These are phyloP conservation scores for Acorus gramineus DNA, from an alignment of 106 monocot genomes.

Conservation along the genomic window DNA sequence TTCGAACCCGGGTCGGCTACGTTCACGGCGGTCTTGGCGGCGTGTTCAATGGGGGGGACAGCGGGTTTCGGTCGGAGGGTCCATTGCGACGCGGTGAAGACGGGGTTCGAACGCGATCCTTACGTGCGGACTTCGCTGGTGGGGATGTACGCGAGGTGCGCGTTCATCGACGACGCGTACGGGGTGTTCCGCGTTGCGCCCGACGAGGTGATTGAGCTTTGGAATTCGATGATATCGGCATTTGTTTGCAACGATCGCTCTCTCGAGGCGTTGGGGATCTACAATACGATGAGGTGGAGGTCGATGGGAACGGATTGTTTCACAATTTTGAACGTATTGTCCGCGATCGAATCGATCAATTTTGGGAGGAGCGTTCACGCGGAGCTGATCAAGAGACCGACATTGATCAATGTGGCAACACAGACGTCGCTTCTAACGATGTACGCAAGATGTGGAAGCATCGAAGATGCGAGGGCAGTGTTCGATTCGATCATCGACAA, in stretches of 20 bases:
- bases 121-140: slow-evolving; percentile 25
- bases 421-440: slow-evolving; percentile 33
- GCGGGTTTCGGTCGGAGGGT: slow-evolving; percentile 21
- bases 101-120: slow-evolving; percentile 22
- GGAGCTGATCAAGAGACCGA: slow-evolving; percentile 25
- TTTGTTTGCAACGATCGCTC: slow-evolving; percentile 7
- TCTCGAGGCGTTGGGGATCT: slow-evolving; percentile 18
- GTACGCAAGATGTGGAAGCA: slow-evolving; percentile 33
- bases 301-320: slow-evolving; percentile 19
- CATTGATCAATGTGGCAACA: slow-evolving; percentile 3
- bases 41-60: slow-evolving; percentile 7
- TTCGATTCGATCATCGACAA: slow-evolving; percentile 20
- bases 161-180: slow-evolving; percentile 8
- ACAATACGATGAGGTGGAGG: slow-evolving; percentile 10
- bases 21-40: slow-evolving; percentile 17
- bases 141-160: slow-evolving; percentile 18
- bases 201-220: slow-evolving; percentile 17
- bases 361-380: slow-evolving; percentile 36
- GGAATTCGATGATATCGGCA: slow-evolving; percentile 39
- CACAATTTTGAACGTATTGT: slow-evolving; percentile 24
- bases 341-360: slow-evolving; percentile 9
- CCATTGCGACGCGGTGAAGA: slow-evolving; percentile 25
- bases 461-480: slow-evolving; percentile 9
- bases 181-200: slow-evolving; percentile 8
- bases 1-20: slow-evolving; percentile 4